Percentiles rank a stretch among this genome's conserved stretches.
phyloP scores from a whole-genome alignment of 2,329 filamentous ascomycete genomes.

The Exutisphaerella laricina region DNA sequence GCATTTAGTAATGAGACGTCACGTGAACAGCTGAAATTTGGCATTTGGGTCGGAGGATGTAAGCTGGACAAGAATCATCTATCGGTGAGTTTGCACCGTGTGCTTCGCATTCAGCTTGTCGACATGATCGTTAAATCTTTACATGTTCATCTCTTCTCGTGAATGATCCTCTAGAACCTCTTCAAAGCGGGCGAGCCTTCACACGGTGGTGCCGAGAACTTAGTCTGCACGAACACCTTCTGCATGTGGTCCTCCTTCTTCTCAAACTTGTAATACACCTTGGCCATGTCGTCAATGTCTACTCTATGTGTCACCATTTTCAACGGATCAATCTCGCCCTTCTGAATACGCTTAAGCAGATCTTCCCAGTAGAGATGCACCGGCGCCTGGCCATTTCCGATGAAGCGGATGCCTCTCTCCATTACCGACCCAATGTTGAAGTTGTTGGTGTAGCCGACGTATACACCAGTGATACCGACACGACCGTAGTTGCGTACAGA shows the following conservation, averaged over 20 bases:
- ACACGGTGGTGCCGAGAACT: slow-evolving; percentile 49
- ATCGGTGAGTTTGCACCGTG: no score
- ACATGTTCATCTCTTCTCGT: no score
- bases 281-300: slow-evolving; percentile 44
- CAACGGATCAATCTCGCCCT: slow-evolving; percentile 64
- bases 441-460: slow-evolving; percentile 65
- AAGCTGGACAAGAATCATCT: no score
- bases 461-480: slow-evolving; percentile 70
- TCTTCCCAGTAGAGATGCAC: slow-evolving; percentile 82
- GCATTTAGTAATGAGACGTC: no score
- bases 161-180: slow-evolving; percentile 30
- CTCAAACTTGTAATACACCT: slow-evolving; percentile 58
- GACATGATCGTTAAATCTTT: no score
- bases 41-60: no score
- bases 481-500: slow-evolving; percentile 67
- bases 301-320: slow-evolving; percentile 79
- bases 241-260: slow-evolving; percentile 70
- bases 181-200: slow-evolving; percentile 49
- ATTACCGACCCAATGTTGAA: slow-evolving; percentile 80
- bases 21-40: no score
- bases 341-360: slow-evolving; percentile 62
- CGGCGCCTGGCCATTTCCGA: slow-evolving; percentile 62
- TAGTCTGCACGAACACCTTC: slow-evolving; percentile 67
- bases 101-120: no score
- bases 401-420: slow-evolving; percentile 79